Base-by-base conservation (phyloP, 2,329 filamentous ascomycete genomes). In the Pseudocercospora pini-densiflorae region DNA sequence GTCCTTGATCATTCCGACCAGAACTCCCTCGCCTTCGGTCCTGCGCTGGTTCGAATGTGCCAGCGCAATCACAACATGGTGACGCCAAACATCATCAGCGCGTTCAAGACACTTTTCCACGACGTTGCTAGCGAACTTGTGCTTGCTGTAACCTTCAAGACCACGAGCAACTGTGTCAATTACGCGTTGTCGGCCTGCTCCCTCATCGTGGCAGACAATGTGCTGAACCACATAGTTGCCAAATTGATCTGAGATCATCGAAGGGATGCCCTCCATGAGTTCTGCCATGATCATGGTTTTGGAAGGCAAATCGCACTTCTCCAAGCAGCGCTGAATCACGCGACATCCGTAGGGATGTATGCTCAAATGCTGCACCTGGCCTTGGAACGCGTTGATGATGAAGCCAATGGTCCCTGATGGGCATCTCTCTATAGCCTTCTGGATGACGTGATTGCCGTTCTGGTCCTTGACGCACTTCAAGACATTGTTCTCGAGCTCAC, bases 201-300 rank as follows among this genome's bases (percentile, higher is more conserved):
- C 84, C 60, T 89, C 86, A 24, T 94, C 94, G 69, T 92, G 88
- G 67, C 90, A 84, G 68, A 99, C 93, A 60, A 98, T 89, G 76
- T 98, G 93, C 77, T 98, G 95, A 3, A 92, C 91, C 19, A 99
- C 95, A 76, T 99, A 99, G 80, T 99, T 99, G 66, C 95, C 95
- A 75, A 91, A 99, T 70, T 94, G 90, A 75, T 98, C 92, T 0
- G 89, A 88, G 70, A 97, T 92, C 65, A 98, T 87, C 63, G 85
- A 87, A 33, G 87, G 79, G 9, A 92, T 89, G 71, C 89, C 90
- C 9, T 85, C 83, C 75, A 95, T 91, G 23, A 99, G 85, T 80
- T 98, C 94, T 1, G 85, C 81, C 75, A 97, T 86, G 60, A 98
- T 90, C 33, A 85, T 86, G 57, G 85, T 82, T 78, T 89, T 91